A percentile compares a stretch with the other conserved stretches of the same genome.
Evolutionary conservation across 73 alveolate genomes (phyloP).

Genomic region (Stentor coeruleus): DNA sequence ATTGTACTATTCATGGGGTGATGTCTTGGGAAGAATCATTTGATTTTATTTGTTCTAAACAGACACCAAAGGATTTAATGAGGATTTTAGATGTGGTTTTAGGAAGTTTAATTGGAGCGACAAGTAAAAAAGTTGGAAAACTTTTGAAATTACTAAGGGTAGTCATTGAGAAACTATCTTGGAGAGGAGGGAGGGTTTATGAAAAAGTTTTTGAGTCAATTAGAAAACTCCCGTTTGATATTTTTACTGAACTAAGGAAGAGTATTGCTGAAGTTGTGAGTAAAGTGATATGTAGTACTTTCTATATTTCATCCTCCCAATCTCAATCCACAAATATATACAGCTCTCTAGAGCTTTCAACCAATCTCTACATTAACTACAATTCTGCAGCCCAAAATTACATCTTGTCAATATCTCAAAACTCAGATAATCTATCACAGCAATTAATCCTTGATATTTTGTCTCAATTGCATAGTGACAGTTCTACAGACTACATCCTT

Average conservation of each 20-base stretch:
- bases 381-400: neutral
- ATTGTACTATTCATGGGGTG: neutral
- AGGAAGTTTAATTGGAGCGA: neutral
- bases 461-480: neutral
- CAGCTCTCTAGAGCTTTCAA: neutral
- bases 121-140: neutral
- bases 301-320: neutral
- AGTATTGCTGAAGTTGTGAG: neutral
- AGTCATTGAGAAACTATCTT: neutral
- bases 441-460: neutral
- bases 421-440: neutral
- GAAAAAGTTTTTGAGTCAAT: neutral
- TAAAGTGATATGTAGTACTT: neutral
- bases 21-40: neutral
- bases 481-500: neutral
- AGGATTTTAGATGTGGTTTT: neutral
- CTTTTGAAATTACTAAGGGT: neutral
- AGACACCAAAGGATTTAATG: neutral
- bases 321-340: neutral
- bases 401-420: neutral
- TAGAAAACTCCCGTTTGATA: neutral
- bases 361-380: neutral
- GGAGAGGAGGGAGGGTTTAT: conserved; percentile 5
- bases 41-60: neutral
- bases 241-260: neutral